Conservation (phyloP, 2,329 filamentous ascomycete genomes). For the Diaporthe destruens region DNA sequence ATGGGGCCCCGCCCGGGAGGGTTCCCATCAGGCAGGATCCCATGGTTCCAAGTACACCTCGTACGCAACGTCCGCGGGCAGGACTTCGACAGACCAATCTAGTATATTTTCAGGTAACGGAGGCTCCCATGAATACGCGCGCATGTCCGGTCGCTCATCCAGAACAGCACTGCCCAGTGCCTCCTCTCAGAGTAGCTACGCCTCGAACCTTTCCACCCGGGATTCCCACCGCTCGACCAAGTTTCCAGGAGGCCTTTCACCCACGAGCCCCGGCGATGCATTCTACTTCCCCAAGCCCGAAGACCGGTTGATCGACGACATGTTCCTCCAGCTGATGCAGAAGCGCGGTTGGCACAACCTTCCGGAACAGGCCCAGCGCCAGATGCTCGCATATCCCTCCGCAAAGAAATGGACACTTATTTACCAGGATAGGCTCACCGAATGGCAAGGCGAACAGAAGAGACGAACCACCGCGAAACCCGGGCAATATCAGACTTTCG, state of each 20-base stretch:
- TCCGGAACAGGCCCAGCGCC: slow-evolving; percentile 91
- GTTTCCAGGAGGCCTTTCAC: slow-evolving; percentile 55
- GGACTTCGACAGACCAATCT: slow-evolving; percentile 66
- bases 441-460: slow-evolving; percentile 95
- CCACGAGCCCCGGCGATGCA: slow-evolving; percentile 58
- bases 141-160: slow-evolving; percentile 59
- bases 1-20: slow-evolving; percentile 75
- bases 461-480: slow-evolving; percentile 80
- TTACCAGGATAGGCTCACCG: slow-evolving; percentile 92
- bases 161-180: slow-evolving; percentile 66
- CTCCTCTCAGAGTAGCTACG: slow-evolving; percentile 68
- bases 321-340: slow-evolving; percentile 95
- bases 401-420: slow-evolving; percentile 98
- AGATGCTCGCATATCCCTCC: slow-evolving; percentile 96
- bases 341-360: slow-evolving; percentile 98
- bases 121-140: slow-evolving; percentile 56
- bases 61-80: slow-evolving; percentile 70
- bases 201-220: slow-evolving; percentile 61
- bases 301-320: slow-evolving; percentile 86
- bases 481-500: slow-evolving; percentile 76
- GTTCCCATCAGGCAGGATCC: slow-evolving; percentile 61
- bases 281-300: slow-evolving; percentile 78
- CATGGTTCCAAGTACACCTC: slow-evolving; percentile 75
- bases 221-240: slow-evolving; percentile 71
- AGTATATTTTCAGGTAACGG: slow-evolving; percentile 70